Evolutionary conservation across 768 basidiomycete species (phyloP).

Genomic region (Phylloporus arenicola): DNA sequence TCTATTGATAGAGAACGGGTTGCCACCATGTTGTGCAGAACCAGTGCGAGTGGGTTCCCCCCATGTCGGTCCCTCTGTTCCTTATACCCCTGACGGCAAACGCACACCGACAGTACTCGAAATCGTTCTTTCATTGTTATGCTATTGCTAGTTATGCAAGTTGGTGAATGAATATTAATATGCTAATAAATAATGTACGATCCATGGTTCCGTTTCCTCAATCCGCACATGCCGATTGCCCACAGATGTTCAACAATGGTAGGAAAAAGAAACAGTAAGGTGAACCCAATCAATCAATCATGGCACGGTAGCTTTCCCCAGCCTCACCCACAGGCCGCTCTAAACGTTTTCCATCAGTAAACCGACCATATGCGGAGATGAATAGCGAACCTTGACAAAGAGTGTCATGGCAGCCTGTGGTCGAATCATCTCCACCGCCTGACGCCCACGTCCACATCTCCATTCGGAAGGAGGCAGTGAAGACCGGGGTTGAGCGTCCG

Average conservation of each 20-base stretch:
- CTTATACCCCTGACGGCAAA: neutral
- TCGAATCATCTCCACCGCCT: conserved; percentile 54
- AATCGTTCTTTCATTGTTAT: neutral
- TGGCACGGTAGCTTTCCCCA: conserved; percentile 26
- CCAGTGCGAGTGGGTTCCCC: neutral
- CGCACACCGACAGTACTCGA: neutral
- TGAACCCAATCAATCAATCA: conserved; percentile 5
- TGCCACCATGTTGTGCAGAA: conserved; percentile 1
- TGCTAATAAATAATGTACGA: conserved; percentile 9
- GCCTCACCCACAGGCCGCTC: conserved; percentile 59
- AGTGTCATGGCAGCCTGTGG: conserved; percentile 61
- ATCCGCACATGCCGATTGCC: neutral
- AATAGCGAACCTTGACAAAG: conserved; percentile 52
- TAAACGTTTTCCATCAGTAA: conserved; percentile 18
- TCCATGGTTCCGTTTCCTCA: neutral
- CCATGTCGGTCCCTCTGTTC: conserved; percentile 4
- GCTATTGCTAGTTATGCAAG: neutral
- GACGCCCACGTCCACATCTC: conserved; percentile 39
- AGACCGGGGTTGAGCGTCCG: conserved; percentile 55
- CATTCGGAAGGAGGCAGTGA: conserved; percentile 61
- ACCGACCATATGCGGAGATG: conserved; percentile 5
- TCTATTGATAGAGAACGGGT: conserved; percentile 6
- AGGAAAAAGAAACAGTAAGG: neutral
- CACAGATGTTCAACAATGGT: neutral
- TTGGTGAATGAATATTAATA: conserved; percentile 8